These are phyloP conservation scores for Daucus carota DNA, from an alignment of 129 eudicot species.

Conservation along the genomic window DNA sequence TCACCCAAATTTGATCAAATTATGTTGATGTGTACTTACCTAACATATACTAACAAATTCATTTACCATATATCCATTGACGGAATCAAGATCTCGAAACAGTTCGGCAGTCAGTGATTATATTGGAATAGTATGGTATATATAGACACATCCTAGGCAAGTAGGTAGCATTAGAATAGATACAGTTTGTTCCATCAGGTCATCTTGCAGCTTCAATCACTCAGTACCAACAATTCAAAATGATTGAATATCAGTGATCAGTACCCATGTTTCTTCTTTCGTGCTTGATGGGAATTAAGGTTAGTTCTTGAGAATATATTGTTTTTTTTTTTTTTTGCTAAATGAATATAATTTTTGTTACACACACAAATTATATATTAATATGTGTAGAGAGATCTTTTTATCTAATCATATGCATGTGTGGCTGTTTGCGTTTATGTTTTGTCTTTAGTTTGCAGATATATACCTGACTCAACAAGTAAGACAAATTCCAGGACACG, in stretches of 20 bases:
- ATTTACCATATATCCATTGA: background rate
- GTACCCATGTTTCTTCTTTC: background rate
- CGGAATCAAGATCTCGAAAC: too few relatives aligned
- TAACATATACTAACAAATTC: background rate
- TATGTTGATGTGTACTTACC: background rate
- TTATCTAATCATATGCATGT: background rate
- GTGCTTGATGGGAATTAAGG: background rate
- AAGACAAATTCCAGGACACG: conserved; percentile 14
- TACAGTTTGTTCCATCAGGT: conserved; percentile 32
- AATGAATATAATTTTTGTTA: too few relatives aligned
- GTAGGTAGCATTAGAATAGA: background rate
- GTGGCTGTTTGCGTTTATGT: background rate
- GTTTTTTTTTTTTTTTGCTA: too few relatives aligned
- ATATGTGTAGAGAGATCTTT: background rate
- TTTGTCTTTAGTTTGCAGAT: conserved; percentile 10
- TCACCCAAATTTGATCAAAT: background rate
- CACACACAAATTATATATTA: background rate
- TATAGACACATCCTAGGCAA: background rate
- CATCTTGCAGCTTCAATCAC: conserved; percentile 65
- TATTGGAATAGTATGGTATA: background rate
- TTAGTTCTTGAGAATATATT: background rate
- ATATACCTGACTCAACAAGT: conserved; percentile 6
- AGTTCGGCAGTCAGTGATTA: too few relatives aligned
- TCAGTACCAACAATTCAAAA: conserved; percentile 32
- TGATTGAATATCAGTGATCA: background rate